A percentile compares a stretch with the other conserved stretches of the same genome.
Conservation (phyloP, 306 rosid genomes). For the Castanea sativa region DNA sequence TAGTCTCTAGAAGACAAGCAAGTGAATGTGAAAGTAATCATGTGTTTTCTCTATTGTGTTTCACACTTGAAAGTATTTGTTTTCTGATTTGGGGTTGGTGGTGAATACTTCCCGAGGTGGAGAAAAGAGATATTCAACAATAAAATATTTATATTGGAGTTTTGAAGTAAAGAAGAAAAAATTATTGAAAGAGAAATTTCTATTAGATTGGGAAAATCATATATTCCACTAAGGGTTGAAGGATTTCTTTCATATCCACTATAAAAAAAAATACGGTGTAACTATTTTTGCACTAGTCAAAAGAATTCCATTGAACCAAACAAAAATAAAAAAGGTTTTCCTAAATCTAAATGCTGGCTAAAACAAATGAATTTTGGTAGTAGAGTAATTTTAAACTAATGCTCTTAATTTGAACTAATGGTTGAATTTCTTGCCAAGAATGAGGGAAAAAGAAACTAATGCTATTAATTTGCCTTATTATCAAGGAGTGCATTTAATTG, state of each 20-base stretch:
- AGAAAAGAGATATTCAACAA: background rate
- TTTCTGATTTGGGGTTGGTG: background rate
- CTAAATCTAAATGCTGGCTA: background rate
- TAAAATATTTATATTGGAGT: background rate
- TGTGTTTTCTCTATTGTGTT: background rate
- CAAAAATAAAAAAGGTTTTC: background rate
- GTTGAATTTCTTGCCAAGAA: no score
- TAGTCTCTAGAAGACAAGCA: background rate
- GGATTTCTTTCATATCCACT: background rate
- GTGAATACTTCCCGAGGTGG: background rate
- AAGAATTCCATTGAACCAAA: background rate
- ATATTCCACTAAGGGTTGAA: background rate
- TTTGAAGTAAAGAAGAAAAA: background rate
- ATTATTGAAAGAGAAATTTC: background rate
- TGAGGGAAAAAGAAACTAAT: background rate
- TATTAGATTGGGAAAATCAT: background rate
- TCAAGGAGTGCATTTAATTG: background rate
- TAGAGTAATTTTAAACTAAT: background rate
- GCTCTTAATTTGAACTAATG: no score
- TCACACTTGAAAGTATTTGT: background rate
- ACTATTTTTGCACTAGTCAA: background rate
- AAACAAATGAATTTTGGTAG: background rate
- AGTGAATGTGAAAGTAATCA: background rate
- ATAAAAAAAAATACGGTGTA: background rate
- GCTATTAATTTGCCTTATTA: background rate